phyloP scores from a whole-genome alignment of 257 asterid species.

The Ilex asprella region DNA sequence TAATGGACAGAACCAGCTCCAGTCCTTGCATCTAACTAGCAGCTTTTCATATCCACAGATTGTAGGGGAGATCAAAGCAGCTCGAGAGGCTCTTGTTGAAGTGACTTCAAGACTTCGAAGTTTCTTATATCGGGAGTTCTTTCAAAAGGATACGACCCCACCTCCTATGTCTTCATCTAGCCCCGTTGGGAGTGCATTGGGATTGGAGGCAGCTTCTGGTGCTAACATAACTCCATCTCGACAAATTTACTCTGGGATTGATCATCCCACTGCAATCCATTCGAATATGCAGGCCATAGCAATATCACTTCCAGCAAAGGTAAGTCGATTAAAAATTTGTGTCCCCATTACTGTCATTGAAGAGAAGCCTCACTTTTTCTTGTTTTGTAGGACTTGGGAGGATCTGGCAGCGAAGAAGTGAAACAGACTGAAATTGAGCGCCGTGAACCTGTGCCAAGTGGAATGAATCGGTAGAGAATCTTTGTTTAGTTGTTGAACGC shows the following conservation, averaged over 20 bases:
- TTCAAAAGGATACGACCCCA: slow-evolving; percentile 17
- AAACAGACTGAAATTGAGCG: slow-evolving; percentile 61
- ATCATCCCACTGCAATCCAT: slow-evolving; percentile 18
- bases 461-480: slow-evolving; percentile 44
- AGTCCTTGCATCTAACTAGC: slow-evolving; percentile 3
- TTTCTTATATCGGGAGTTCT: slow-evolving; percentile 22
- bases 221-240: slow-evolving; percentile 15
- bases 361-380: slow-evolving; percentile 9
- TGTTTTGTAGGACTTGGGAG: slow-evolving; percentile 49
- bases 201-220: slow-evolving; percentile 17
- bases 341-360: too few relatives aligned
- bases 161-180: slow-evolving; percentile 21
- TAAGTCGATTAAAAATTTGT: slow-evolving; percentile 4
- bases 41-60: slow-evolving; percentile 33
- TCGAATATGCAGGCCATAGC: slow-evolving; percentile 14
- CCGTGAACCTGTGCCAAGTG: slow-evolving; percentile 57
- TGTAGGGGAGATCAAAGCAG: slow-evolving; percentile 47
- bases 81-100: slow-evolving; percentile 40
- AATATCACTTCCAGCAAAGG: slow-evolving; percentile 19
- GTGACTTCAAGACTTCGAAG: slow-evolving; percentile 34
- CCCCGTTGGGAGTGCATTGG: slow-evolving; percentile 16
- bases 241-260: slow-evolving; percentile 16
- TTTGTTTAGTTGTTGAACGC: not conserved
- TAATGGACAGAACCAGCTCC: slow-evolving; percentile 3
- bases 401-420: slow-evolving; percentile 29